These are phyloP conservation scores for Metschnikowia lochheadii DNA, from an alignment of 805 yeast genomes.

Conservation along the genomic window DNA sequence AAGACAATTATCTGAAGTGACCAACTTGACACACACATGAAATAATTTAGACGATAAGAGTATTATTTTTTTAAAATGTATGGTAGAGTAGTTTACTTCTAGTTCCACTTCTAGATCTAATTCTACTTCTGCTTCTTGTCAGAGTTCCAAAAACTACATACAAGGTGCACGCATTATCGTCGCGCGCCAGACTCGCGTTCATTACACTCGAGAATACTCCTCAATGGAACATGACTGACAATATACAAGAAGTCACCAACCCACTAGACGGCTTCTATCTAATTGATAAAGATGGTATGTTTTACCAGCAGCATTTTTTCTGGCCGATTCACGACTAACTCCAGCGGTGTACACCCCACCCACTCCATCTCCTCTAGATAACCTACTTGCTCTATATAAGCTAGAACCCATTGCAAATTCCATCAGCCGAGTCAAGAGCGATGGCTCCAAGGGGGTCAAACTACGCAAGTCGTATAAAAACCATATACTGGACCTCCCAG, in stretches of 20 bases:
- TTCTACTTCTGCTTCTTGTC: no score
- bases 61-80: no score
- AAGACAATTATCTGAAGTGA: no score
- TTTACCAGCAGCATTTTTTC: not conserved
- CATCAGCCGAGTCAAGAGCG: conserved; percentile 81
- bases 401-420: conserved; percentile 66
- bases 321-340: conserved; percentile 7
- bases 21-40: no score
- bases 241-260: conserved; percentile 6
- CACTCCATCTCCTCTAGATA: conserved; percentile 67
- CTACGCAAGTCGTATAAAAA: conserved; percentile 92
- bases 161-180: not conserved
- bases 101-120: no score
- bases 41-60: no score
- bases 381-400: conserved; percentile 66
- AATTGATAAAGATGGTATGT: conserved; percentile 21
- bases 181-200: not conserved
- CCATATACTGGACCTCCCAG: conserved; percentile 83
- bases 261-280: conserved; percentile 19
- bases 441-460: conserved; percentile 88
- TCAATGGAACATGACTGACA: conserved; percentile 5
- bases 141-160: no score
- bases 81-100: no score
- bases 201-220: not conserved
- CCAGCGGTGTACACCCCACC: conserved; percentile 38